phyloP scores from a whole-genome alignment of 108 stramenopile genomes.

The Nitzschia putrida region DNA sequence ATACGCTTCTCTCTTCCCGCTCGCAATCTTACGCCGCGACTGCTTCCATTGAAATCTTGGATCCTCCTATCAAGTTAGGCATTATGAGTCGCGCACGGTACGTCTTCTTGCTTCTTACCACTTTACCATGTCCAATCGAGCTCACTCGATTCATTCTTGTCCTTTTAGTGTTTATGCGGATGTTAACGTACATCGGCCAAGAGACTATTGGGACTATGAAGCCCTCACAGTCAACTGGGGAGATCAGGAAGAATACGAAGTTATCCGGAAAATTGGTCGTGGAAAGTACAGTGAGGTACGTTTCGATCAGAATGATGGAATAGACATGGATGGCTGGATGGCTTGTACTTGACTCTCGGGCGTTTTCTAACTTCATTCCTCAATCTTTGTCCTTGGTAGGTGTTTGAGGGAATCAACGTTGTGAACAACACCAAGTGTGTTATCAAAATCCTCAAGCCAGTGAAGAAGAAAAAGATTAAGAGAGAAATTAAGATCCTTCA shows the following conservation, averaged over 20 bases:
- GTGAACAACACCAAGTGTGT: conserved; percentile 96
- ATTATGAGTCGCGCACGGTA: conserved; percentile 52
- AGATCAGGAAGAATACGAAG: conserved; percentile 99
- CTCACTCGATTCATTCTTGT: background rate
- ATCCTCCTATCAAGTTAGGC: background rate
- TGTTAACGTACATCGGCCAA: conserved; percentile 96
- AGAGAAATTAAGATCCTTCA: conserved; percentile 99
- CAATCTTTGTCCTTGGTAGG: conserved; percentile 27
- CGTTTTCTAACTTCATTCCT: background rate
- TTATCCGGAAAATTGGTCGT: conserved; percentile 97
- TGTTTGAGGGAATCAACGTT: conserved; percentile 97
- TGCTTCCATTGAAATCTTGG: background rate
- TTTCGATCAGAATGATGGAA: background rate
- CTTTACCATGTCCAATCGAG: background rate
- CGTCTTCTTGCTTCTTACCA: conserved; percentile 5
- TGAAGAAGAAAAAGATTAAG: conserved; percentile 99
- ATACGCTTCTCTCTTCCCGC: no score
- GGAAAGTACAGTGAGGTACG: conserved; percentile 97
- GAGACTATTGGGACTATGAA: conserved; percentile 99
- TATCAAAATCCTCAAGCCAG: conserved; percentile 99
- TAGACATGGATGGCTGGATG: background rate
- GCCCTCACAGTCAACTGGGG: conserved; percentile 98
- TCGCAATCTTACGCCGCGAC: no score
- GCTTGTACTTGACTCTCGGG: background rate
- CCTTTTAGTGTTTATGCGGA: conserved; percentile 92